Base-by-base conservation (phyloP, 2,329 filamentous ascomycete species). In the Remersonia thermophila region DNA sequence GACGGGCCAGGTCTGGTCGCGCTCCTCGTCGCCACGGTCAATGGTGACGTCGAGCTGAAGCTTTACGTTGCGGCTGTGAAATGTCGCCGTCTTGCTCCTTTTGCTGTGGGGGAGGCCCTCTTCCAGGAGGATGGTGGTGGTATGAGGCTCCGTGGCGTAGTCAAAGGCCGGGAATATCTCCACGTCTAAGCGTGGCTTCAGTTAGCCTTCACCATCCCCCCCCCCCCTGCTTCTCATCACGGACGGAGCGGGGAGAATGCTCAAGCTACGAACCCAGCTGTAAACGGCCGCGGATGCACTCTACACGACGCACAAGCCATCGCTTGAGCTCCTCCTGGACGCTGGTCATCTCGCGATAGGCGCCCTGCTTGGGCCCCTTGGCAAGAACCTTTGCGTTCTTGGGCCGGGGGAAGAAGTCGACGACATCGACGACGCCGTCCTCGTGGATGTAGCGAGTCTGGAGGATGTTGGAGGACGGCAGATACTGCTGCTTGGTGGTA, bases 401-500 rank as follows among this genome's bases (percentile, higher is more conserved):
- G 9, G 80, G 78, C 1, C 81, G 68, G 0, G 80, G 80, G 46
- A 86, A 84, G 58, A 84, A 86, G 53, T 86, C 81, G 12, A 82
- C 64, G 20, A 86, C 54, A 37, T 82, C 79, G 9, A 81, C 71
- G 1, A 84, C 81, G 1, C 81, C 82, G 38, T 80, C 72, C 47
- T 86, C 81, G 44, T 80, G 72, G 44, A 84, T 79, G 54, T 80
- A 85, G n/a, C 80, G 68, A 1, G 82, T 86, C 54, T 84, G 77
- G 2, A 86, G 62, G 40, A 86, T 78, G 48, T 82, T 84, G 32
- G 77, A 79, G 8, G 76, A 80, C 0, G 80, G 80, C 2, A 85
- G 65, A 49, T 86, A 86, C 51, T 82, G 76, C 57, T 86, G 81
- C 55, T 86, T 86, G 26, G 75, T 83, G 3, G 79, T 83, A 48